phyloP scores from a whole-genome alignment of 2,329 filamentous ascomycete genomes.

The Orbilia quercus region DNA sequence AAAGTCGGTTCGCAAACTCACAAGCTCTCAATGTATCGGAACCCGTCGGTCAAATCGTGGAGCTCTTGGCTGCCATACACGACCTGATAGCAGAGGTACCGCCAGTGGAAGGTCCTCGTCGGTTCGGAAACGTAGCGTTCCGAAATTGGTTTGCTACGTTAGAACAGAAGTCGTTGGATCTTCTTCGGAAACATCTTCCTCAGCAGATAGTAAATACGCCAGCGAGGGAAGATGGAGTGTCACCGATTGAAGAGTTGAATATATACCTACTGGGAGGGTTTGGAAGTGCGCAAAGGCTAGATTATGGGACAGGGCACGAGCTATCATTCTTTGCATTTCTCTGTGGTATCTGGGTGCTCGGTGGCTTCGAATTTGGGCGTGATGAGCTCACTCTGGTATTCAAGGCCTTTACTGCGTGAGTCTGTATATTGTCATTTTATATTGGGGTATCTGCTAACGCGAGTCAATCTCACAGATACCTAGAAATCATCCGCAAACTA shows the following conservation, averaged over 20 bases:
- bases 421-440: constrained; percentile 59
- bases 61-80: constrained; percentile 74
- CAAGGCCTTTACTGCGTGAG: constrained; percentile 76
- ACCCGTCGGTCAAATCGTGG: constrained; percentile 73
- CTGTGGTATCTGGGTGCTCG: constrained; percentile 89
- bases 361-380: constrained; percentile 74
- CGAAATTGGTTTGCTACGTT: constrained; percentile 81
- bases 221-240: constrained; percentile 59
- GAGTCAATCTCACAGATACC: constrained; percentile 69
- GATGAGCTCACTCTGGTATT: constrained; percentile 59
- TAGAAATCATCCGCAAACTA: constrained; percentile 81
- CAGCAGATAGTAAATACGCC: constrained; percentile 63
- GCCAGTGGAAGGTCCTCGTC: constrained; percentile 83
- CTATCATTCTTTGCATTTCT: constrained; percentile 93
- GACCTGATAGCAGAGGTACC: constrained; percentile 80
- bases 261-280: constrained; percentile 86
- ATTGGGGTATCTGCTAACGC: constrained; percentile 7
- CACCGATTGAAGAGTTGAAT: constrained; percentile 75
- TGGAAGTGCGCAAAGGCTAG: constrained; percentile 86
- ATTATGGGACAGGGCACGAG: constrained; percentile 97
- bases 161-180: constrained; percentile 65
- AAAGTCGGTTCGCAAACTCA: constrained; percentile 66
- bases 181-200: constrained; percentile 72
- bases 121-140: constrained; percentile 94
- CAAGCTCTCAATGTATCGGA: constrained; percentile 66